These are phyloP conservation scores for Glebionis coronaria DNA, from an alignment of 129 eudicot species.

Conservation along the genomic window DNA sequence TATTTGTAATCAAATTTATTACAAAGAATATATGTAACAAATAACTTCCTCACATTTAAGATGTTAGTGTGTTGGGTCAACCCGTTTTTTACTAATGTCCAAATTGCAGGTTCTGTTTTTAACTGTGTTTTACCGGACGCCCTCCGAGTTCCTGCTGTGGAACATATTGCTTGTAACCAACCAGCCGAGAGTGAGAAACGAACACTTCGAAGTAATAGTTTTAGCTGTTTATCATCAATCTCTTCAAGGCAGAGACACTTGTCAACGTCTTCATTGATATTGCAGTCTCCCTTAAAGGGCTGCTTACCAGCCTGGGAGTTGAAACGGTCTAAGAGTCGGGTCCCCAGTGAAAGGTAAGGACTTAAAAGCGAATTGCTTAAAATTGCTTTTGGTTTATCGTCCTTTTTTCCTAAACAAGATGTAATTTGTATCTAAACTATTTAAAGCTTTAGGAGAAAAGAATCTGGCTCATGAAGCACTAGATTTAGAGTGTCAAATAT, in stretches of 20 bases:
- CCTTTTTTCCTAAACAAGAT: not conserved
- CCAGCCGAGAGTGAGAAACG: conserved; percentile 41
- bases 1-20: not conserved
- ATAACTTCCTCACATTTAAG: not conserved
- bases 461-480: conserved; percentile 7
- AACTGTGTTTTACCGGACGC: conserved; percentile 61
- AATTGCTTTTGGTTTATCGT: not conserved
- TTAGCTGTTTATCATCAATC: conserved; percentile 58
- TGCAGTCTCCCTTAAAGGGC: conserved; percentile 62
- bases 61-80: not conserved
- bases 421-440: not conserved
- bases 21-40: not conserved
- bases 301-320: conserved; percentile 49
- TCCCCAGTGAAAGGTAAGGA: conserved; percentile 33
- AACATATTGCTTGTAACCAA: conserved; percentile 36
- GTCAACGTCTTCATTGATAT: conserved; percentile 53
- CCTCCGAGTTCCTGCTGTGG: conserved; percentile 45
- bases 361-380: too few species aligned
- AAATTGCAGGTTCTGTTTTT: conserved; percentile 46
- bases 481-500: conserved; percentile 11
- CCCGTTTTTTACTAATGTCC: not conserved
- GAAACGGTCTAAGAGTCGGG: conserved; percentile 38
- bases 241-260: conserved; percentile 60
- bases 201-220: conserved; percentile 45
- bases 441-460: not conserved